Conservation (phyloP, 108 stramenopile species). For the Fistulifera solaris region DNA sequence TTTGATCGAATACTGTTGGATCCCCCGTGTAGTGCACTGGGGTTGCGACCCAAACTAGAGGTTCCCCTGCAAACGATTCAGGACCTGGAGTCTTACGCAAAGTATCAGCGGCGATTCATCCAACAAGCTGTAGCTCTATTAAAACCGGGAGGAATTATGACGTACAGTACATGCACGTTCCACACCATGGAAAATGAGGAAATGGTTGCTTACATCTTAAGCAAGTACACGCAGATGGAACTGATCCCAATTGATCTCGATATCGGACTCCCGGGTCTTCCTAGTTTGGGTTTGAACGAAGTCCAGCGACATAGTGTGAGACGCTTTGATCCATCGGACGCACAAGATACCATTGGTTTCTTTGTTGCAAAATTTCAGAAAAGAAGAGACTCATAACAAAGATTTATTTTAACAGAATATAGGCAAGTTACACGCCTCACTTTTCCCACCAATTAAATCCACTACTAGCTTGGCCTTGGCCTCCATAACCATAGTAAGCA, state of each 20-base stretch:
- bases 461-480: slow-evolving; percentile 38
- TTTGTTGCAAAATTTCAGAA: slow-evolving; percentile 66
- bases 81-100: slow-evolving; percentile 37
- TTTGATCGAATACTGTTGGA: slow-evolving; percentile 73
- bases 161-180: slow-evolving; percentile 68
- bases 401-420: too few relatives aligned
- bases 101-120: slow-evolving; percentile 54
- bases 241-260: slow-evolving; percentile 35
- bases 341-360: slow-evolving; percentile 60
- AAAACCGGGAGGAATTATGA: slow-evolving; percentile 54
- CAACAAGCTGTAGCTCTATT: slow-evolving; percentile 39
- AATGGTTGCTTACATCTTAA: slow-evolving; percentile 47
- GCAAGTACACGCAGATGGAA: slow-evolving; percentile 43
- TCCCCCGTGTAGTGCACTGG: slow-evolving; percentile 70
- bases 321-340: slow-evolving; percentile 47
- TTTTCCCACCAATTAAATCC: slow-evolving; percentile 84
- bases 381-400: slow-evolving; percentile 2
- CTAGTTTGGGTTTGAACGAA: slow-evolving; percentile 42
- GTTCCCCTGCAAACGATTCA: slow-evolving; percentile 23
- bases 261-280: slow-evolving; percentile 35
- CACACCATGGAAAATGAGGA: slow-evolving; percentile 53
- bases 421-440: slow-evolving; percentile 1
- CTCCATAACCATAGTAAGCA: slow-evolving; percentile 49
- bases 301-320: slow-evolving; percentile 19
- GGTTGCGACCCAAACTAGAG: slow-evolving; percentile 59